Evolutionary conservation across 2,329 filamentous ascomycete species (phyloP), one percentile per base, ranked within the genome.

Genomic region (Dactylellina cionopaga): DNA sequence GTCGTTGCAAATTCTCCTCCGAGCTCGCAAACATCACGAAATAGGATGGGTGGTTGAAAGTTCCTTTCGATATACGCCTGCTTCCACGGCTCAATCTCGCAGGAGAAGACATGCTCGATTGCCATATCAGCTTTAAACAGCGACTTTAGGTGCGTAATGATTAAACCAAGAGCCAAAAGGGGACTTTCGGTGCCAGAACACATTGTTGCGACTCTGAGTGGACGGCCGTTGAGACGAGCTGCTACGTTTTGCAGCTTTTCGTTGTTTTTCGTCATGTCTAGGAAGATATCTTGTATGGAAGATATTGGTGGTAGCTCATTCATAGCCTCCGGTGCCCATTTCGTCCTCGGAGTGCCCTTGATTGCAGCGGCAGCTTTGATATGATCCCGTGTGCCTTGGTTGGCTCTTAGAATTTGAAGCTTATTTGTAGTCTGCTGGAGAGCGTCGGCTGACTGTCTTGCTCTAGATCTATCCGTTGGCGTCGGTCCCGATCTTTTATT

Each of bases 101-200:
- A 86, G 64, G 85, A 88, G 77, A 88, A 89, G 0, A 84, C 74
- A 74, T 90, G 88, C 0, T 83, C 77, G 43, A 86, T 81, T 1
- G 81, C 75, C 29, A 88, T 80, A 9, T 79, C 77, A 4, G 74
- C 74, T 0, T 78, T 73, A 17, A 78, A 78, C 1, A 80, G 63
- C 10, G 78, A 74, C 15, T 80, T 78, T 3, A 82, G 78, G 80
- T 84, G 80, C 13, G 85, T 81, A 37, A 80, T 79, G 46, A 92
- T 80, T 78, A 88, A 81, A 11, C 86, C 81, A 11, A 92, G 77
- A 0, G 88, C 88, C 0, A 92, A 82, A 1, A 94, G 80, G 0
- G 91, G 91, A 3, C 87, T 87, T 75, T 94, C 91, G 0, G 91
- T 93, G 0, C 91, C 91, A 0, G 90, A 92, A 78, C 90, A 93